These are phyloP conservation scores for Fusarium armeniacum DNA, from an alignment of 2,329 filamentous ascomycete species.

Conservation along the genomic window DNA sequence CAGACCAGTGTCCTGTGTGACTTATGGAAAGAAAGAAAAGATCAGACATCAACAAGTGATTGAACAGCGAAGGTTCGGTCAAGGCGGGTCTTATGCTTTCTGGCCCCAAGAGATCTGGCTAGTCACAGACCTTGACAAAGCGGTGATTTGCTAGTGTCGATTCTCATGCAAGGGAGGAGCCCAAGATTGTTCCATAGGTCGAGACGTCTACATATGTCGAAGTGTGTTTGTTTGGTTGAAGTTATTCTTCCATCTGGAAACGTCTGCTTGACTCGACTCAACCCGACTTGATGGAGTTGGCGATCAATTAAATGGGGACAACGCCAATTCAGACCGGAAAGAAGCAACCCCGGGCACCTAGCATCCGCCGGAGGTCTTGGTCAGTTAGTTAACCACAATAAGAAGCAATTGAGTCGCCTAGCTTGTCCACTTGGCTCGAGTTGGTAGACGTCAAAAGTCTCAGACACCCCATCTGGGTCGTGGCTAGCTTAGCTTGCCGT, in stretches of 20 bases:
- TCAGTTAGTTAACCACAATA: constrained; percentile 38
- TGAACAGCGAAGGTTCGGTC: neutral
- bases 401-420: constrained; percentile 30
- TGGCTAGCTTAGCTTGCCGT: constrained; percentile 25
- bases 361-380: constrained; percentile 22
- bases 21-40: neutral
- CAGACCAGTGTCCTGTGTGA: neutral
- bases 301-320: constrained; percentile 34
- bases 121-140: constrained; percentile 12
- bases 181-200: constrained; percentile 20
- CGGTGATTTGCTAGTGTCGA: constrained; percentile 33
- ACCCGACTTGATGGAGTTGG: constrained; percentile 21
- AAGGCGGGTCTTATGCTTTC: neutral
- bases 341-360: constrained; percentile 39
- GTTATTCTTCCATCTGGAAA: constrained; percentile 35
- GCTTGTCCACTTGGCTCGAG: constrained; percentile 34
- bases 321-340: constrained; percentile 42
- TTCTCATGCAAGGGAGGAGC: constrained; percentile 40
- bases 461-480: constrained; percentile 25
- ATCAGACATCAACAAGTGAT: neutral
- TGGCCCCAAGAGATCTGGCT: neutral
- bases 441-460: constrained; percentile 40
- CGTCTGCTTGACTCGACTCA: constrained; percentile 18
- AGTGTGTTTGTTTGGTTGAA: constrained; percentile 26
- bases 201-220: constrained; percentile 31